phyloP scores from a whole-genome alignment of 2,329 filamentous ascomycete genomes.

The Fusarium sambucinum region DNA sequence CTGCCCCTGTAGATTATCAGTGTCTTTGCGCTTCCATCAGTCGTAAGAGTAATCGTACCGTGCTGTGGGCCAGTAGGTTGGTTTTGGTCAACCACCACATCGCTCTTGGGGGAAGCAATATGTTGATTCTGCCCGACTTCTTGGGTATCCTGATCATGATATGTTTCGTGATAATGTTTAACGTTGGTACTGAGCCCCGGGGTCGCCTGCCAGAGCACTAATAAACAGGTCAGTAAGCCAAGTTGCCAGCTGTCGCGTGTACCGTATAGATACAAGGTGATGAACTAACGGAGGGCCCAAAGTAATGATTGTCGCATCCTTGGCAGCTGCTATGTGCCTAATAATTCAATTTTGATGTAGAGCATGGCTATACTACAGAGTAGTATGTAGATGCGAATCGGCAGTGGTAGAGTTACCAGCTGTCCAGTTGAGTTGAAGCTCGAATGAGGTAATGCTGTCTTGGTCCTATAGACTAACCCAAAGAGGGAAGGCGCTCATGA shows the following conservation, averaged over 20 bases:
- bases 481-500: slow-evolving; percentile 19
- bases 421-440: slow-evolving; percentile 48
- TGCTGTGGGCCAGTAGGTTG: slow-evolving; percentile 52
- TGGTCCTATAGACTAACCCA: neutral
- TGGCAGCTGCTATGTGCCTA: slow-evolving; percentile 53
- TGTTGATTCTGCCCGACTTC: slow-evolving; percentile 49
- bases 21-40: slow-evolving; percentile 8
- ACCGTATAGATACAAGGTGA: slow-evolving; percentile 3
- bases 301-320: slow-evolving; percentile 57
- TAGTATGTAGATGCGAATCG: slow-evolving; percentile 25
- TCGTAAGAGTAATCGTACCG: slow-evolving; percentile 50
- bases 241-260: slow-evolving; percentile 42
- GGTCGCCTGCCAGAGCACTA: slow-evolving; percentile 63
- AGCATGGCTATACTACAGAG: slow-evolving; percentile 49
- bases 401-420: slow-evolving; percentile 47
- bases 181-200: slow-evolving; percentile 55
- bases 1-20: slow-evolving; percentile 57
- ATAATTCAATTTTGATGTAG: slow-evolving; percentile 35
- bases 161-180: slow-evolving; percentile 53
- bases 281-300: slow-evolving; percentile 57
- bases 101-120: slow-evolving; percentile 49
- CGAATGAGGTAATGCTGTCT: slow-evolving; percentile 47
- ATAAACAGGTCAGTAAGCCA: slow-evolving; percentile 43
- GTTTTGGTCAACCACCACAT: slow-evolving; percentile 48
- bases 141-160: slow-evolving; percentile 49